Conservation (phyloP, 2,329 filamentous ascomycete species). For the Microsporum audouinii region DNA sequence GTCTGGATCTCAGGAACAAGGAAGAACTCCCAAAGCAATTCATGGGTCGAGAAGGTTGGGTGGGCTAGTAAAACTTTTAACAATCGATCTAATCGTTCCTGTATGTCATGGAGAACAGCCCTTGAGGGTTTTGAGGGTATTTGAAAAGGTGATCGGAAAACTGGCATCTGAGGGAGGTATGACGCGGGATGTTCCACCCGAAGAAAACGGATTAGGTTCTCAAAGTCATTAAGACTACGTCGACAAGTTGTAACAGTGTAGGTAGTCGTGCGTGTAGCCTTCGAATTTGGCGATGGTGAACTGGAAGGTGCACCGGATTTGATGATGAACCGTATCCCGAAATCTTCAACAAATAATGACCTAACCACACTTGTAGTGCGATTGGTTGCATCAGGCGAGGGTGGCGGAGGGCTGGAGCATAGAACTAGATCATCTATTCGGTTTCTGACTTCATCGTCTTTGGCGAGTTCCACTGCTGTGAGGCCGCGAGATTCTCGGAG, state of each 20-base stretch:
- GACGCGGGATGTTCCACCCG: slow-evolving; percentile 86
- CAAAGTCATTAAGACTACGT: slow-evolving; percentile 77
- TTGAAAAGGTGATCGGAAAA: slow-evolving; percentile 78
- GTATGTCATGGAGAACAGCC: slow-evolving; percentile 74
- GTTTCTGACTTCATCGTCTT: slow-evolving; percentile 94
- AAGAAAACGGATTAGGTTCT: slow-evolving; percentile 74
- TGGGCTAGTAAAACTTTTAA: slow-evolving; percentile 76
- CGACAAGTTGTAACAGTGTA: slow-evolving; percentile 85
- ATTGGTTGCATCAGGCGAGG: slow-evolving; percentile 53
- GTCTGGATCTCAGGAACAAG: slow-evolving; percentile 87
- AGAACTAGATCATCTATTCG: slow-evolving; percentile 88
- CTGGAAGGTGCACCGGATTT: slow-evolving; percentile 70
- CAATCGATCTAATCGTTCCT: slow-evolving; percentile 76
- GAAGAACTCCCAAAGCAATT: slow-evolving; percentile 99
- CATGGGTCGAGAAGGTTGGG: slow-evolving; percentile 87
- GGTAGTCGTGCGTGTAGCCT: slow-evolving; percentile 52
- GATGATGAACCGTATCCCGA: slow-evolving; percentile 78
- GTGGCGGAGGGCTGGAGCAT: slow-evolving; percentile 52
- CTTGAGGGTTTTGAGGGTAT: slow-evolving; percentile 85
- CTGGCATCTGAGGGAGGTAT: slow-evolving; percentile 72
- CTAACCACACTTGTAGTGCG: slow-evolving; percentile 86
- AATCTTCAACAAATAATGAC: slow-evolving; percentile 95
- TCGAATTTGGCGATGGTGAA: slow-evolving; percentile 38
- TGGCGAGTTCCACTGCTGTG: slow-evolving; percentile 90
- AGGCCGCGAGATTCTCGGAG: slow-evolving; percentile 77